phyloP scores from a whole-genome alignment of 345 rosid species.

The Psidium friedrichsthalianum region DNA sequence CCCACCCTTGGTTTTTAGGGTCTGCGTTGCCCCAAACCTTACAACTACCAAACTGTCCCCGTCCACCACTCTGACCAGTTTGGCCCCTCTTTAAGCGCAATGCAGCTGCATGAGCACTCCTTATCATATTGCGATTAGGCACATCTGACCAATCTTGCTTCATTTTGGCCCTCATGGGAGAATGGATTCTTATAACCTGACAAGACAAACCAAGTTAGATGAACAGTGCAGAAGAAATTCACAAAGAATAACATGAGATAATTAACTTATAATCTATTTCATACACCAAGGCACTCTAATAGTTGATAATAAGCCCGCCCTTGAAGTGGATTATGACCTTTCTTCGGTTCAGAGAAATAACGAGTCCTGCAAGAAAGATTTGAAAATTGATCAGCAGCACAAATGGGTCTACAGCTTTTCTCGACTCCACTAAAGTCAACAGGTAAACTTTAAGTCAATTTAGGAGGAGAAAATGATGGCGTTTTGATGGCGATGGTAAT shows the following conservation, averaged over 20 bases:
- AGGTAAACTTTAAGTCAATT: neutral
- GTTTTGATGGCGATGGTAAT: neutral
- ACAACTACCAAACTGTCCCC: conserved; percentile 76
- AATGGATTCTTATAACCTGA: conserved; percentile 91
- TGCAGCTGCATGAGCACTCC: conserved; percentile 69
- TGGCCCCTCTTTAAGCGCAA: conserved; percentile 52
- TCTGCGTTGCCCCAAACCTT: conserved; percentile 82
- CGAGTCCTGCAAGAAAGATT: conserved; percentile 50
- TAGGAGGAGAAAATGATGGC: neutral
- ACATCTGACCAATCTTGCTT: conserved; percentile 78
- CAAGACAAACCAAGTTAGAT: neutral
- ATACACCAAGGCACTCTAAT: conserved; percentile 94
- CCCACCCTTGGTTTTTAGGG: conserved; percentile 36
- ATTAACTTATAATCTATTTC: neutral
- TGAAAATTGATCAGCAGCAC: neutral
- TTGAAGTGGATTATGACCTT: conserved; percentile 98
- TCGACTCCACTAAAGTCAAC: neutral
- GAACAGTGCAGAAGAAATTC: neutral
- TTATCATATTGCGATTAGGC: conserved; percentile 69
- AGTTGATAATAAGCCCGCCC: conserved; percentile 98
- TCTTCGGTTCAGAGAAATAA: conserved; percentile 81
- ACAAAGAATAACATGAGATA: neutral
- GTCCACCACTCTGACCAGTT: conserved; percentile 15
- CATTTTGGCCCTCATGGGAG: conserved; percentile 80
- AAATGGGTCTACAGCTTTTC: neutral